Evolutionary conservation across 768 basidiomycete species (phyloP).

Genomic region (Chalciporus chontae): DNA sequence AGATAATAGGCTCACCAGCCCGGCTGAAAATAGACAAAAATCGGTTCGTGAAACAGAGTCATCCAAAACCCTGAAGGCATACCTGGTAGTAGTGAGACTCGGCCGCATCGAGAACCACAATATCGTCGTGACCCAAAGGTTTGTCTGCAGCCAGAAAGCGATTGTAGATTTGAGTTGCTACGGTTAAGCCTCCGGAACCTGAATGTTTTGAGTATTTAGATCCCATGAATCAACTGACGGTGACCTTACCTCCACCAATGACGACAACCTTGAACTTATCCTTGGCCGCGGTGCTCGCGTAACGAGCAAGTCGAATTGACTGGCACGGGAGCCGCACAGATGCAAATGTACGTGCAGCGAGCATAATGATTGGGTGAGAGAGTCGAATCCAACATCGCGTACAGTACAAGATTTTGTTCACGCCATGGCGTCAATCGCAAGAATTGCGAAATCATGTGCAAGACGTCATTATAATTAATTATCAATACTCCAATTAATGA

Average conservation of each 20-base stretch:
- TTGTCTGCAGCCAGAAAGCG: conserved; percentile 71
- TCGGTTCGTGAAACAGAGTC: neutral
- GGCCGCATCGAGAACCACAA: conserved; percentile 82
- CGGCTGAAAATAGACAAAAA: conserved; percentile 47
- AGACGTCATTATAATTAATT: too few species aligned
- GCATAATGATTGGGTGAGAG: conserved; percentile 3
- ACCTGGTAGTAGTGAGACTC: conserved; percentile 86
- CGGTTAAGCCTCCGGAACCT: conserved; percentile 81
- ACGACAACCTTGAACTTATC: conserved; percentile 80
- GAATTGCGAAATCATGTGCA: conserved; percentile 11
- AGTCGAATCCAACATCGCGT: neutral
- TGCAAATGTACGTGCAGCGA: conserved; percentile 3
- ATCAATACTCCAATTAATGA: too few species aligned
- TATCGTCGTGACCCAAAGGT: conserved; percentile 65
- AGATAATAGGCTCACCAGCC: conserved; percentile 67
- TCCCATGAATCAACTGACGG: neutral
- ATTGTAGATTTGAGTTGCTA: conserved; percentile 85
- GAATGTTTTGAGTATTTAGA: conserved; percentile 6
- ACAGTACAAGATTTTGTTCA: neutral
- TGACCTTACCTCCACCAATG: conserved; percentile 72
- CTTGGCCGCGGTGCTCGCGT: conserved; percentile 28
- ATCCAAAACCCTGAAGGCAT: conserved; percentile 13
- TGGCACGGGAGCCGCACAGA: conserved; percentile 4
- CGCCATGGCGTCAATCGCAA: conserved; percentile 1
- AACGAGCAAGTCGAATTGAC: conserved; percentile 13